Evolutionary conservation across 2,329 filamentous ascomycete genomes (phyloP), one percentile per base, ranked within the genome.

Genomic region (Alternaria consortialis): DNA sequence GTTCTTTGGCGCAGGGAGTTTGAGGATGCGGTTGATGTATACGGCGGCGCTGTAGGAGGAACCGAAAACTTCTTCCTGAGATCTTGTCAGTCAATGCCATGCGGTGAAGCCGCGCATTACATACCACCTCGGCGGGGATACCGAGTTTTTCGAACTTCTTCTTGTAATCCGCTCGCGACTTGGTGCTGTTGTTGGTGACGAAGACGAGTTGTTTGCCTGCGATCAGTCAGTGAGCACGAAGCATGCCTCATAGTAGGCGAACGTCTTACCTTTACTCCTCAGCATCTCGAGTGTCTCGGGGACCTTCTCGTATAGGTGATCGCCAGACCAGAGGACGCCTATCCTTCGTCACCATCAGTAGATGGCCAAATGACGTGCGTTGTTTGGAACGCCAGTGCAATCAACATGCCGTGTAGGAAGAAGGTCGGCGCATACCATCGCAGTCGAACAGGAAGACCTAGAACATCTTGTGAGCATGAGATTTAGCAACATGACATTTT

Each of bases 101-200:
- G 2, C 9, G 1, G 1, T 8, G 23, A 9, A 7, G n/a, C 23
- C 4, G 5, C 15, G 47, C n/a, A 3, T 23, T 20, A 75, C 80
- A 31, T 74, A 87, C 86, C 64, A 91, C 87, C 60, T 87, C 84
- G 70, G 88, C 89, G 1, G 91, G 90, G 72, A 99, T 97, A 47
- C 91, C 91, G 77, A 97, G 86, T 55, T 83, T 83, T 47, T 91
- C 88, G 62, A 99, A 90, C 77, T 98, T 99, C 83, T 94, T 93
- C 78, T 91, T 90, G 81, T 99, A 99, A 77, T 97, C 93, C 51
- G 87, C 84, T 58, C 95, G 91, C 11, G 94, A 97, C 79, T 99
- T 99, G 58, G 95, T 98, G 75, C 93, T 97, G 83, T 99, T 99
- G 83, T 99, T 99, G 40, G 95, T 99, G 53, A 99, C 95, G 76